Base-by-base conservation (phyloP, 78 protist genomes). In the Dictyostelium capitatum region DNA sequence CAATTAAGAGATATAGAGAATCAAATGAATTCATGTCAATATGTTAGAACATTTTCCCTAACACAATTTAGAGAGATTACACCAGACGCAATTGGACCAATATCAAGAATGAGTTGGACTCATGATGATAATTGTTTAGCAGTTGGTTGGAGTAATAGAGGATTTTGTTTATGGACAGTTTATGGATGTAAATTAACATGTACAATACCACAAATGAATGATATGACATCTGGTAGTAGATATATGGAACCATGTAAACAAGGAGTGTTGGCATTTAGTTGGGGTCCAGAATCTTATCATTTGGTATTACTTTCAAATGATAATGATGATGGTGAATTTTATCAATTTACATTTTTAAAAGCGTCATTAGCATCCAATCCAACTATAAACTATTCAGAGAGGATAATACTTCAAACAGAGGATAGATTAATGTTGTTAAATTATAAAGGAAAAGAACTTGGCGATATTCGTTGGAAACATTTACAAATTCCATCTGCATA, bases 221-320 rank as follows among this genome's bases (percentile, higher is more conserved):
- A 20, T 14, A 19, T 64, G 7, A 0, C 12, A 19, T 12, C 32
- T 28, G 17, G 47, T 64, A 25, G 23, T 15, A 64, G 78, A 72
- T 83, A 74, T 28, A 12, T 79, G 43, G 95, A 91, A 20, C 95
- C 95, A 14, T 79, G 82, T 51, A 67, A 50, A 72, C 90, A 91
- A 7, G 95, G 95, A 17, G 89, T 91, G 0, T 51, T 78, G 5
- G 59, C 95, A 43, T 73, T 91, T 43, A 80, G 94, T 47, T 93
- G 92, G 92, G 96, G 96, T 4, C 87, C 92, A 6, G 96, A 83
- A 25, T 82, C 89, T 3, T 93, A 93, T 79, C 96, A 93, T 81
- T 53, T 93, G 28, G 54, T 93, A 12, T 48, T 87, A 51, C 28
- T 87, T n/a, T 77, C 81, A 6, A 81, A 73, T 67, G 87, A 91